phyloP scores from a whole-genome alignment of 192 early-diverging fungal genomes.

The Coemansia sp. region DNA sequence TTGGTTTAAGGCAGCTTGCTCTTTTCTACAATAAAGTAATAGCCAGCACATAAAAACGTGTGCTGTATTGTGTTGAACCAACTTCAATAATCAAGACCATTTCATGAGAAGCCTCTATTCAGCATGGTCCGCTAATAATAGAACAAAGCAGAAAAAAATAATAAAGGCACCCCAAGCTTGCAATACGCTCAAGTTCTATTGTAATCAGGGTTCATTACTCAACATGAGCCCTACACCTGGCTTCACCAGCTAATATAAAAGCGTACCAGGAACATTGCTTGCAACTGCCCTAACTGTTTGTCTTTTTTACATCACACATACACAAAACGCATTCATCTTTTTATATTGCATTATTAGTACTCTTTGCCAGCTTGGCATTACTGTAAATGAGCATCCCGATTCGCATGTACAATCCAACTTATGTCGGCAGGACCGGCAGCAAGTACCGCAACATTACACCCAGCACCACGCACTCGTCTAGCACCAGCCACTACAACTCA shows the following conservation, averaged over 20 bases:
- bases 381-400: conserved; percentile 15
- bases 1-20: neutral
- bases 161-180: neutral
- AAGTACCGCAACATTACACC: conserved; percentile 14
- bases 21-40: neutral
- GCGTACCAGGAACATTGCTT: neutral
- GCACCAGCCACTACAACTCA: conserved; percentile 12
- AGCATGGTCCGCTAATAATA: neutral
- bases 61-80: neutral
- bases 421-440: conserved; percentile 6
- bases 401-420: conserved; percentile 15
- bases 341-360: neutral
- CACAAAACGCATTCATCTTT: neutral
- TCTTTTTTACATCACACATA: neutral
- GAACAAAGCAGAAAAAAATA: neutral
- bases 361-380: neutral
- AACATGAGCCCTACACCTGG: neutral
- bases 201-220: neutral
- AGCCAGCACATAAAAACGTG: neutral
- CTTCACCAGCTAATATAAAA: neutral
- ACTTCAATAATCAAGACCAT: neutral
- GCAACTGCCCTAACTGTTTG: neutral
- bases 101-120: neutral
- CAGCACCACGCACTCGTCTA: conserved; percentile 3
- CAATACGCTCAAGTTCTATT: neutral